A percentile compares a stretch with the other conserved stretches of the same genome.
These are phyloP conservation scores for Trichoderma asperelloides DNA, from an alignment of 495 filamentous ascomycete species.

Conservation along the genomic window DNA sequence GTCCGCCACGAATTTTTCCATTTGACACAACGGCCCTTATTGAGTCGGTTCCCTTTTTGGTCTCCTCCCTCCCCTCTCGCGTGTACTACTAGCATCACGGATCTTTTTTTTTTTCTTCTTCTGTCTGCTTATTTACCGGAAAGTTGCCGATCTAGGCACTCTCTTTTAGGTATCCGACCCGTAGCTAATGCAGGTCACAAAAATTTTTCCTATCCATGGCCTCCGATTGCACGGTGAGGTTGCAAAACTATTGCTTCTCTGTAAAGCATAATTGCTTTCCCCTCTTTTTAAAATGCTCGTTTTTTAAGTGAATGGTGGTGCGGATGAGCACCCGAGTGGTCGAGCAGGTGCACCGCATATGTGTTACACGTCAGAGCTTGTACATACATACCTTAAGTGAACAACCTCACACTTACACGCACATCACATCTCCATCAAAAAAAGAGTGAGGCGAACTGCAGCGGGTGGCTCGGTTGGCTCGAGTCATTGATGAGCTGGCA, in stretches of 20 bases:
- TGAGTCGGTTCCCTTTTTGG: neutral
- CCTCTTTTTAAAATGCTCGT: neutral
- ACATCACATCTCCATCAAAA: neutral
- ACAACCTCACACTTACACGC: neutral
- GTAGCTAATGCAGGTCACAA: neutral
- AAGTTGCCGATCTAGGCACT: neutral
- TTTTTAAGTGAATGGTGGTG: neutral
- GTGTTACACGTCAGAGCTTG: neutral
- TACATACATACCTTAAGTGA: no score
- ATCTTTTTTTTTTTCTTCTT: neutral
- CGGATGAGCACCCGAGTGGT: neutral
- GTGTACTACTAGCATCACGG: no score
- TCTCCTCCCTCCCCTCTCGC: neutral
- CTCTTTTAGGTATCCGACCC: neutral
- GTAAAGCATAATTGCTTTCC: neutral
- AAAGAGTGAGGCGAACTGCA: neutral
- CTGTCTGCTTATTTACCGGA: neutral
- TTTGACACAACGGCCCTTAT: neutral
- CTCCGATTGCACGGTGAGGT: neutral
- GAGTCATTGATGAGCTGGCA: constrained; percentile 7
- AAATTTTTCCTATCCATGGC: neutral
- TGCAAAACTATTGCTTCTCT: neutral
- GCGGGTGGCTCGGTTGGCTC: neutral
- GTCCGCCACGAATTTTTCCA: neutral
- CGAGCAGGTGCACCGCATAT: neutral